Evolutionary conservation across 805 yeast genomes (phyloP), one percentile per base, ranked within the genome.

Genomic region (Metschnikowia shivogae): DNA sequence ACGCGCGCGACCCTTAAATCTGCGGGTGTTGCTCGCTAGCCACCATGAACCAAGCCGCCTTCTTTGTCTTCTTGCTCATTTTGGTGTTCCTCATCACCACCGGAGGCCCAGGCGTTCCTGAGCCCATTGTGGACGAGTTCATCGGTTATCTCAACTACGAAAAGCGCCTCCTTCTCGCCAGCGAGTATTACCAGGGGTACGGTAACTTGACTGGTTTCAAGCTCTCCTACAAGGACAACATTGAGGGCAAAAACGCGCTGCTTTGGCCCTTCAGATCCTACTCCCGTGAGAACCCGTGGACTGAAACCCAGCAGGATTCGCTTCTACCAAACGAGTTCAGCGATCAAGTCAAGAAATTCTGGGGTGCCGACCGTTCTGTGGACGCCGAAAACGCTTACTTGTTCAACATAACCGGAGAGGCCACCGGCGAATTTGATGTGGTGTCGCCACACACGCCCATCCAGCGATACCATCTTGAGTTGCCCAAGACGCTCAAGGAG

Each of bases 201-300:
- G 85, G 86, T 1, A 84, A 86, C 54, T 61, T 87, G 12, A 84
- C 93, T 0, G 96, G 96, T 3, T 78, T 83, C 46, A 74, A 72
- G 54, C 62, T 83, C 29, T 78, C 88, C 27, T 87, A 86, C 54
- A 67, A 72, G 8, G 95, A 84, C 61, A 73, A 70, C 12, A 17
- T 74, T 1, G 60, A 67, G 5, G 76, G 76, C 10, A 63, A 72
- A 39, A 69, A 70, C 24, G 67, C 63, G 1, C 72, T 74, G 48
- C 72, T 78, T 0, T 83, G 82, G 76, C 90, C 90, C 0, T 60
- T 82, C 22, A 78, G 80, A 45, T 35, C 66, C 2, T 69, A 48
- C 42, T 55, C 64, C 6, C 62, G 70, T 3, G 78, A 81, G 65
- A 39, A 56, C 20, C 72, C 70, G 1, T 71, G 70, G 68, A 27